Evolutionary conservation across 805 yeast genomes (phyloP).

Genomic region (Starmerella lactis-condensi): DNA sequence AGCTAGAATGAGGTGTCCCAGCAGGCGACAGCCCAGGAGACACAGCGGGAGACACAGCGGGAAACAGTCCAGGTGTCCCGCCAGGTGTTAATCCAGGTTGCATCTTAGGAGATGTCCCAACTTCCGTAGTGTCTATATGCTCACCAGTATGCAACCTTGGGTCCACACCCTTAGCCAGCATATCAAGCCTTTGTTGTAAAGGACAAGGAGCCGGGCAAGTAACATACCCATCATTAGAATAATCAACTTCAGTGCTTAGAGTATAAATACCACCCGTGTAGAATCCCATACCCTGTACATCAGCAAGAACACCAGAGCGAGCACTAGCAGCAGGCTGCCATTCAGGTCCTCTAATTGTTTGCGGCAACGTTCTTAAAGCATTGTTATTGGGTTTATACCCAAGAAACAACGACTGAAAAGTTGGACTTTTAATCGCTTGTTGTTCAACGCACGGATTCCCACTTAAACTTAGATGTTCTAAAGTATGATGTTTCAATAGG

Average conservation of each 20-base stretch:
- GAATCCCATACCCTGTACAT: constrained; percentile 4
- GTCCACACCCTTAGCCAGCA: no score
- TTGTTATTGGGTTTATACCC: constrained; percentile 2
- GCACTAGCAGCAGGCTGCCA: constrained; percentile 9
- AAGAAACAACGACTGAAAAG: constrained; percentile 7
- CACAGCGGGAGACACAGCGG: no score
- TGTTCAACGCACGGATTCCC: constrained; percentile 13
- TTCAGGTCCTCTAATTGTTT: constrained; percentile 10
- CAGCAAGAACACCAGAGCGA: not conserved
- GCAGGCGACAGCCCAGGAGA: no score
- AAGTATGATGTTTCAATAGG: constrained; percentile 1
- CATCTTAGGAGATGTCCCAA: no score
- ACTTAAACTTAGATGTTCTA: constrained; percentile 5
- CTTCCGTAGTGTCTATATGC: no score
- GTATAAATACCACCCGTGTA: constrained; percentile 13
- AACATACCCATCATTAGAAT: constrained; percentile 7
- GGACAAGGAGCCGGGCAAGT: constrained; percentile 9
- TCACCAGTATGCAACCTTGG: no score
- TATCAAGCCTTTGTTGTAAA: constrained; percentile 1
- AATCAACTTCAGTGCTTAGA: constrained; percentile 2
- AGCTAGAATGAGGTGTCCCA: no score
- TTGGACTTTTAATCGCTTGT: constrained; percentile 11
- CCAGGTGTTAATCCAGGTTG: no score
- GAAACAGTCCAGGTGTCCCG: no score
- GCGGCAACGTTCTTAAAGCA: constrained; percentile 1